A percentile compares a stretch with the other conserved stretches of the same genome.
These are phyloP conservation scores for Exophiala aquamarina DNA, from an alignment of 2,329 filamentous ascomycete species.

Conservation along the genomic window DNA sequence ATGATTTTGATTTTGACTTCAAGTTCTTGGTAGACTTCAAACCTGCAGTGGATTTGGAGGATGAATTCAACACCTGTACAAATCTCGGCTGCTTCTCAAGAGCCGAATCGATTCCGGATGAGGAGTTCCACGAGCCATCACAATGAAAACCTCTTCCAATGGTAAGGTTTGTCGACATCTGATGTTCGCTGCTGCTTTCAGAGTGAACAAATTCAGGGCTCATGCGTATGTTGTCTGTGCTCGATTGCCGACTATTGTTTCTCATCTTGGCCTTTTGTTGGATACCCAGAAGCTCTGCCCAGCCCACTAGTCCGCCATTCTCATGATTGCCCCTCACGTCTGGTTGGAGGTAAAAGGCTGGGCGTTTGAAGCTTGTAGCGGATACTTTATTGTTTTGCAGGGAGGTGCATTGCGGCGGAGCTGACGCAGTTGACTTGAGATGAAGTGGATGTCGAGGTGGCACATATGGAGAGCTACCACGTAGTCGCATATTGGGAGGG, in stretches of 20 bases:
- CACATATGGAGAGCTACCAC: too few relatives aligned
- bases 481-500: too few relatives aligned
- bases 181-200: too few relatives aligned
- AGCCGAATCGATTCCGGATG: too few relatives aligned
- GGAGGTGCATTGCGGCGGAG: background rate
- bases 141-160: too few relatives aligned
- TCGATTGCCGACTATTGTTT: background rate
- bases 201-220: background rate
- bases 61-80: conserved; percentile 4
- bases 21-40: background rate
- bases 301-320: conserved; percentile 45
- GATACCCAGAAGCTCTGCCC: conserved; percentile 44
- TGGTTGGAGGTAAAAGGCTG: conserved; percentile 41
- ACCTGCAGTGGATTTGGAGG: background rate
- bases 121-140: too few relatives aligned
- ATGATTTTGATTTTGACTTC: conserved; percentile 8
- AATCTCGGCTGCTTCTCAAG: background rate
- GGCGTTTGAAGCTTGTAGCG: background rate
- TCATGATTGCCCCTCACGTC: conserved; percentile 43
- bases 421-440: too few relatives aligned
- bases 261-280: conserved; percentile 33
- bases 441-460: too few relatives aligned
- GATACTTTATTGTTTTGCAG: background rate
- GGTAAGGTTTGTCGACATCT: too few relatives aligned
- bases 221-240: background rate